Conservation (phyloP, 2,329 filamentous ascomycete species). For the Bretziella fagacearum region DNA sequence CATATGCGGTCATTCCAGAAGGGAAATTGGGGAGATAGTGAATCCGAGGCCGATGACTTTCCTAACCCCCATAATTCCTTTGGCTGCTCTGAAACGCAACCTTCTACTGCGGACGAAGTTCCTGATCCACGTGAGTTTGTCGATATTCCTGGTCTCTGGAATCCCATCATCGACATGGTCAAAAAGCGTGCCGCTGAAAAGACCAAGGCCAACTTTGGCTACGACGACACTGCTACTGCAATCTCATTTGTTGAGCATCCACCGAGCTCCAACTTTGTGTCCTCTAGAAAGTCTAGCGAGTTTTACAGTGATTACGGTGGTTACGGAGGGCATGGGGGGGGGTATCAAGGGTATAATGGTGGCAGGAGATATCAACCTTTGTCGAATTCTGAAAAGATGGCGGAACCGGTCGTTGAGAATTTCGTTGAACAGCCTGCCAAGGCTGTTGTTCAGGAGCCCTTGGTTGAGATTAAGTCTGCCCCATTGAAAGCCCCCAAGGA, state of each 20-base stretch:
- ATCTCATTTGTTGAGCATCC: background rate
- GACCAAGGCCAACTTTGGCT: conserved; percentile 1
- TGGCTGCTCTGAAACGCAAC: background rate
- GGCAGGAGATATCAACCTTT: too few species aligned
- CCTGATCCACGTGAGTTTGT: conserved; percentile 7
- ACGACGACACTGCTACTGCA: background rate
- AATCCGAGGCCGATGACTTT: background rate
- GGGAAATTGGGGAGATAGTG: background rate
- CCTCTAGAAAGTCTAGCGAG: background rate
- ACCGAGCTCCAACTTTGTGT: background rate
- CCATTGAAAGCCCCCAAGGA: too few species aligned
- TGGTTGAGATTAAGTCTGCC: too few species aligned
- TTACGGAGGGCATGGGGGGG: background rate
- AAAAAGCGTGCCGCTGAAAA: background rate
- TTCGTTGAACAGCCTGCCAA: too few species aligned
- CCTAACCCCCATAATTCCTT: too few species aligned
- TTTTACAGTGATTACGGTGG: background rate
- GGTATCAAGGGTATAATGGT: too few species aligned
- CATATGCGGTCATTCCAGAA: background rate
- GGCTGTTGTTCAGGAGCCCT: too few species aligned
- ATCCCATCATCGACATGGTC: background rate
- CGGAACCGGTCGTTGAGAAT: too few species aligned
- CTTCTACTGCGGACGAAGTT: background rate
- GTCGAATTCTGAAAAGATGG: background rate
- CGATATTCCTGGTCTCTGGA: conserved; percentile 2